phyloP scores from a whole-genome alignment of 345 rosid species.

The Populus deltoides region DNA sequence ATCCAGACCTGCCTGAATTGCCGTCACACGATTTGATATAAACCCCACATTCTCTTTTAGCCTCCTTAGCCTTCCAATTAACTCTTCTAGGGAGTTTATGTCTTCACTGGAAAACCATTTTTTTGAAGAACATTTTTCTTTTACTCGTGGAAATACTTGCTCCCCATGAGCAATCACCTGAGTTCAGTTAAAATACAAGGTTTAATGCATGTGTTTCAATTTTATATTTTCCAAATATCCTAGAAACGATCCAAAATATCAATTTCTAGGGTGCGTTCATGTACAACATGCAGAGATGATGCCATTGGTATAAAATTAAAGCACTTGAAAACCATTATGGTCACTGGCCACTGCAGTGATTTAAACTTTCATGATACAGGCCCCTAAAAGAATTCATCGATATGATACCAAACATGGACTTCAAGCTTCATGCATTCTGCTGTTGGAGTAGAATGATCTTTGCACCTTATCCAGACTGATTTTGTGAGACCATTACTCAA shows the following conservation, averaged over 20 bases:
- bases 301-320: neutral
- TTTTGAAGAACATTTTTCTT: conserved; percentile 73
- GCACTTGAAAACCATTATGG: neutral
- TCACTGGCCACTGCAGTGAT: neutral
- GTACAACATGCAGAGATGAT: neutral
- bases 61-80: conserved; percentile 75
- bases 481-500: neutral
- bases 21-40: conserved; percentile 85
- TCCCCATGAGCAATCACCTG: conserved; percentile 94
- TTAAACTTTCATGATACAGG: neutral
- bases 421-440: neutral
- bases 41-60: conserved; percentile 91
- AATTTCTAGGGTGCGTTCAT: no score
- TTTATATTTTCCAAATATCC: neutral
- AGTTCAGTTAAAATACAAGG: conserved; percentile 12
- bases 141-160: conserved; percentile 91
- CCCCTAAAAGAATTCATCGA: neutral
- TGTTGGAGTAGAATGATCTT: neutral
- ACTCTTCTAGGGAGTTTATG: conserved; percentile 63
- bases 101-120: conserved; percentile 72
- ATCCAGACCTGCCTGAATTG: conserved; percentile 88
- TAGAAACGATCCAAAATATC: neutral
- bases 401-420: neutral
- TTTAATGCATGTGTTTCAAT: neutral
- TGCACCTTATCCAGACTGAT: neutral